phyloP scores from a whole-genome alignment of 805 yeast species.

The Candida wancherniae region DNA sequence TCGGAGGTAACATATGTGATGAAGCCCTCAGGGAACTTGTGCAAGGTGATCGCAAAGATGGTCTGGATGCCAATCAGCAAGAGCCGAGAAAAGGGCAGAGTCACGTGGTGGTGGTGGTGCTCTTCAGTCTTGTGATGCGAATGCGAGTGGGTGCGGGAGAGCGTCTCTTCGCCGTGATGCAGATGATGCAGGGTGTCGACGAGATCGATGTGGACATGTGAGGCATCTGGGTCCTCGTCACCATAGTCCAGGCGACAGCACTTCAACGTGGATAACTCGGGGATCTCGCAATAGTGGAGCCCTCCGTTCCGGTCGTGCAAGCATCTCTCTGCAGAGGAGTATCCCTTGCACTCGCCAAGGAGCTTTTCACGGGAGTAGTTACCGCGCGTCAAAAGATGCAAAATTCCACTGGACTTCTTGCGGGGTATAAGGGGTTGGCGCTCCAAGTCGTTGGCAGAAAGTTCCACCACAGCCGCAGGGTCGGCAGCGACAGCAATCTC shows the following conservation, averaged over 20 bases:
- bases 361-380: constrained; percentile 16
- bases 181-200: constrained; percentile 1
- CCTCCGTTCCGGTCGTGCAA: constrained; percentile 15
- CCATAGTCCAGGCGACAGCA: constrained; percentile 9
- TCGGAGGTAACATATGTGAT: constrained; percentile 79
- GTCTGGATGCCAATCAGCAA: constrained; percentile 89
- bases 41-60: constrained; percentile 78
- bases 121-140: constrained; percentile 15
- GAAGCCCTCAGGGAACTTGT: constrained; percentile 94
- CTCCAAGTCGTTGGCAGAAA: constrained; percentile 3
- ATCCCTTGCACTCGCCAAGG: constrained; percentile 47
- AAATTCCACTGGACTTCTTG: constrained; percentile 19
- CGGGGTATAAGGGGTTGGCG: constrained; percentile 11
- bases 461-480: no score
- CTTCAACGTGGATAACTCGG: no score
- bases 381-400: constrained; percentile 24
- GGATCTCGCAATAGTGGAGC: constrained; percentile 39
- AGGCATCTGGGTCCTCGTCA: constrained; percentile 6
- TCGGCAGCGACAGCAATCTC: no score
- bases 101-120: constrained; percentile 76
- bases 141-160: constrained; percentile 2
- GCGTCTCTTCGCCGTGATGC: neutral
- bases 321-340: constrained; percentile 38
- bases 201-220: neutral
- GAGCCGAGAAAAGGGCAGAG: constrained; percentile 72